A percentile compares a stretch with the other conserved stretches of the same genome.
phyloP scores from a whole-genome alignment of 2,329 filamentous ascomycete genomes.

The Trichoderma sp. region DNA sequence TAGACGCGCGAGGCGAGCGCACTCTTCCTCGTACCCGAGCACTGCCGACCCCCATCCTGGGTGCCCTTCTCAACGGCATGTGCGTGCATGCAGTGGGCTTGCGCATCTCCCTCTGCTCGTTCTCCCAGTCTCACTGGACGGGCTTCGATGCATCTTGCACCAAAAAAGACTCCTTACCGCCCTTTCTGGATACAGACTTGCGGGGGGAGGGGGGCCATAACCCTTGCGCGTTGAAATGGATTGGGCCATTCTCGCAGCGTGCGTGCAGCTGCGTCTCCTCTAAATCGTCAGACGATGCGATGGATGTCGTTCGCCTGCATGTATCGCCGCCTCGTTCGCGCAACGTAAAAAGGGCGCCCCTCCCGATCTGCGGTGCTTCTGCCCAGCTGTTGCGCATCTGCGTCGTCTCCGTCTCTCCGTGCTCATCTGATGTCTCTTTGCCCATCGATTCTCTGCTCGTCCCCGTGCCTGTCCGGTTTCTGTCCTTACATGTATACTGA shows the following conservation, averaged over 20 bases:
- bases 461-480: not conserved
- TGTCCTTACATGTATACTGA: too few species aligned
- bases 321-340: not conserved
- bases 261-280: conserved; percentile 19
- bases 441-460: not conserved
- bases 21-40: conserved; percentile 2
- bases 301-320: not conserved
- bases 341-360: conserved; percentile 1
- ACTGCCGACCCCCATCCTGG: not conserved
- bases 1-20: conserved; percentile 1
- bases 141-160: not conserved
- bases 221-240: conserved; percentile 15
- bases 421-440: too few species aligned
- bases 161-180: conserved; percentile 16
- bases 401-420: too few species aligned
- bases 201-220: conserved; percentile 24
- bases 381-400: not conserved
- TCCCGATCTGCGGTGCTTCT: not conserved
- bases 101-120: not conserved
- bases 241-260: conserved; percentile 19
- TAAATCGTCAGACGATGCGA: conserved; percentile 13
- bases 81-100: conserved; percentile 9
- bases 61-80: not conserved
- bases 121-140: conserved; percentile 5
- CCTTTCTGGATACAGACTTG: conserved; percentile 25